Base-by-base conservation (phyloP, 1,284 basidiomycete species). In the Pascua sp. region DNA sequence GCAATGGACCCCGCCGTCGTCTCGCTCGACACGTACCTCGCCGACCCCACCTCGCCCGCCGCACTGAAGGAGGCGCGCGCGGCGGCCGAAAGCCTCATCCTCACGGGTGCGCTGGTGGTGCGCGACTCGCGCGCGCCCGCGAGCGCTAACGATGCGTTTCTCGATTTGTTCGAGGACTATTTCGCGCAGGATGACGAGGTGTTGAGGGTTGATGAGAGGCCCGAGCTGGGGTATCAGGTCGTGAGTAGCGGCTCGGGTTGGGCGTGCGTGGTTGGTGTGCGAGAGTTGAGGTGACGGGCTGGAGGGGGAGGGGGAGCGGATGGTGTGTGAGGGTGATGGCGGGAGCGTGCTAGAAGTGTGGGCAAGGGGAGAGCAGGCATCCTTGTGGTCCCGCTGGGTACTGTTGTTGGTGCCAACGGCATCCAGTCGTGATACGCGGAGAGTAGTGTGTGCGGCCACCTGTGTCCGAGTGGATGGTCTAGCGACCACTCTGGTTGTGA, bases 81-180 rank as follows among this genome's bases (percentile, higher is more conserved):
- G 86, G 88, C 87, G 41, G 88, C 90, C 13, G 81, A 89, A 65
- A 89, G 89, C 4, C 79, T 95, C 32, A 87, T 91, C 59, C 80
- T 80, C 18, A 74, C 75, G 57, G 91, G 91, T 2, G 91, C 91
- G 2, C 81, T 94, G 39, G 81, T 94, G 36, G 80, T 93, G 16
- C 84, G 84, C 51, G 91, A 94, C 72, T 87, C 86, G 16, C 83
- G 90, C 9, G 90, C 91, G n/a, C 84, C 85, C 1, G 87, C 90
- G 67, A 81, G 85, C 18, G 88, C 90, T 67, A 94, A 94, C 70
- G 76, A 81, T 47, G 79, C 79, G 12, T 93, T 93, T 73, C 82
- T 94, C 41, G 88, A 90, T 75, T 79, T 92, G 42, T 81, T 91
- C 50, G 82, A 84, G 70, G 89, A 93, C 72, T 96, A 96, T 74